Evolutionary conservation across 768 basidiomycete species (phyloP).

Genomic region (Coprinopsis strossmayeri): DNA sequence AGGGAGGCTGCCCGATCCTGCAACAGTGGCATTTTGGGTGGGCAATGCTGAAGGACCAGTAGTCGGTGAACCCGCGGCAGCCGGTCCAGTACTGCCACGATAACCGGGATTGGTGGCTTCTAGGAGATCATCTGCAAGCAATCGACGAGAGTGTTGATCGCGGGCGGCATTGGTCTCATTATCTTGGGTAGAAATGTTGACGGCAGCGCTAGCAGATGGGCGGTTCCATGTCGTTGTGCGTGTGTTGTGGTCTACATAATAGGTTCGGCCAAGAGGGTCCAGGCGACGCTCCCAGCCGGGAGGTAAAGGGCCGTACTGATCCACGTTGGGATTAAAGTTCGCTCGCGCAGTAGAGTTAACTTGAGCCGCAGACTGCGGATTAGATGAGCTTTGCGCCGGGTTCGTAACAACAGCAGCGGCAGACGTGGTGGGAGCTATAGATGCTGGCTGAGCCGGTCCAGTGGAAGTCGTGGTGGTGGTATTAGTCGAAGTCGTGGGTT

Average conservation of each 20-base stretch:
- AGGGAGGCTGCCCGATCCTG: slow-evolving; percentile 82
- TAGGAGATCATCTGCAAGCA: slow-evolving; percentile 81
- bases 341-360: slow-evolving; percentile 39
- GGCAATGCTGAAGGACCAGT: slow-evolving; percentile 27
- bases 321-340: slow-evolving; percentile 92
- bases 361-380: slow-evolving; percentile 9
- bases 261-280: slow-evolving; percentile 92
- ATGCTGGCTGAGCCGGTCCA: slow-evolving; percentile 17
- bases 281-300: slow-evolving; percentile 95
- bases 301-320: slow-evolving; percentile 89
- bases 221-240: slow-evolving; percentile 97
- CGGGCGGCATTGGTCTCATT: slow-evolving; percentile 80
- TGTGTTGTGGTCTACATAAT: slow-evolving; percentile 98
- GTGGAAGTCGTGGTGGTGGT: slow-evolving; percentile 19
- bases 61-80: slow-evolving; percentile 25
- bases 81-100: slow-evolving; percentile 22
- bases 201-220: slow-evolving; percentile 71
- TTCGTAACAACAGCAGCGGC: slow-evolving; percentile 4
- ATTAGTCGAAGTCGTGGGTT: slow-evolving; percentile 7
- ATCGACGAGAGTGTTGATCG: slow-evolving; percentile 78
- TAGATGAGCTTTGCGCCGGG: slow-evolving; percentile 5
- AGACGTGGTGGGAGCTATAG: slow-evolving; percentile 16
- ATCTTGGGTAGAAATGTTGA: slow-evolving; percentile 65
- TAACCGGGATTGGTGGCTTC: slow-evolving; percentile 53
- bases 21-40: slow-evolving; percentile 46